Conservation (phyloP, 2,329 filamentous ascomycete genomes). For the Monilinia laxa region DNA sequence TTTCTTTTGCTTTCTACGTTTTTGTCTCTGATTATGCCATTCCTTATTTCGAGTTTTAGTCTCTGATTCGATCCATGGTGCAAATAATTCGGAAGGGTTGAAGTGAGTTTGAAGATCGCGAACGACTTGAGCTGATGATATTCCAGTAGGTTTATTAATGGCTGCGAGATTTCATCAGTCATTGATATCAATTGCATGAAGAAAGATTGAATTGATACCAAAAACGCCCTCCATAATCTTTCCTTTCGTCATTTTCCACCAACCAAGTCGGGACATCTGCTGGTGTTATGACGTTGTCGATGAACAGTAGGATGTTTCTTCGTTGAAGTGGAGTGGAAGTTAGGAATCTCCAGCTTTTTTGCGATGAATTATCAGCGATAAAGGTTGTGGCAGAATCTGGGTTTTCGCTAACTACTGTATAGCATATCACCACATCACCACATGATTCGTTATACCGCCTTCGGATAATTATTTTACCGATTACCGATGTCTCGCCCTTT, state of each 20-base stretch:
- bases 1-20: slow-evolving; percentile 56
- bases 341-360: slow-evolving; percentile 6
- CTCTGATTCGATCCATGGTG: slow-evolving; percentile 70
- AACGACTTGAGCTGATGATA: slow-evolving; percentile 87
- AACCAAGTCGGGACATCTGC: slow-evolving; percentile 31
- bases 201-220: slow-evolving; percentile 45
- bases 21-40: slow-evolving; percentile 55
- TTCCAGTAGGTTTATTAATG: slow-evolving; percentile 86
- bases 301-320: slow-evolving; percentile 6
- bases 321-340: not conserved
- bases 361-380: not conserved
- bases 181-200: slow-evolving; percentile 1
- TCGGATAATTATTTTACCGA: not conserved
- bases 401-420: no score
- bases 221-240: slow-evolving; percentile 63
- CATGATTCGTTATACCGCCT: not conserved
- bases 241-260: slow-evolving; percentile 38
- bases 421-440: no score
- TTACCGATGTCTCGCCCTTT: not conserved
- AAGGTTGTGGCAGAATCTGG: no score
- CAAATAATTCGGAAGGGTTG: slow-evolving; percentile 76
- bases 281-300: not conserved
- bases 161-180: slow-evolving; percentile 51
- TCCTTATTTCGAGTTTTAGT: slow-evolving; percentile 56
- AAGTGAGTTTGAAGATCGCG: slow-evolving; percentile 84